Evolutionary conservation across 768 basidiomycete genomes (phyloP).

Genomic region (Amanita jacksonii): DNA sequence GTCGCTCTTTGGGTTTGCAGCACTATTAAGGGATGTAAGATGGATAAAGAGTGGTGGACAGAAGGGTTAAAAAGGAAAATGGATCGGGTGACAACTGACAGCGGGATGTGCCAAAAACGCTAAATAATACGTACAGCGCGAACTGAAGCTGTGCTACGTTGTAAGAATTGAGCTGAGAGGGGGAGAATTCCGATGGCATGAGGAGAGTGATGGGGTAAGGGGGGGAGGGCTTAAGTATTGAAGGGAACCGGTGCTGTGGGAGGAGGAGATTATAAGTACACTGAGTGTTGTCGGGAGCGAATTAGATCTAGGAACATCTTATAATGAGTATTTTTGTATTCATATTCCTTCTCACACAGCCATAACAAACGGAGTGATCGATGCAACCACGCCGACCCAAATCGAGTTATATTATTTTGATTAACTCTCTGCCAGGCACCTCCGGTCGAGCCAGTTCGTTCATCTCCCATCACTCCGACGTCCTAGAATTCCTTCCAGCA

Average conservation of each 20-base stretch:
- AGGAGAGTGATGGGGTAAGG: constrained; percentile 4
- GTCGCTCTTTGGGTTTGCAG: constrained; percentile 31
- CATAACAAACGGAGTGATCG: constrained; percentile 10
- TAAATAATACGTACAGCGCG: constrained; percentile 36
- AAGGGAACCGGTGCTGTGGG: constrained; percentile 6
- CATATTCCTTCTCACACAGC: constrained; percentile 7
- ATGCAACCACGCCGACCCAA: constrained; percentile 11
- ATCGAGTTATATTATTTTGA: constrained; percentile 17
- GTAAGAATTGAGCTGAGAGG: constrained; percentile 41
- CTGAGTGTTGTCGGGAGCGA: constrained; percentile 1
- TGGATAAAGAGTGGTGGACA: constrained; percentile 12
- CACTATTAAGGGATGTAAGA: constrained; percentile 12
- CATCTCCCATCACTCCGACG: constrained; percentile 22
- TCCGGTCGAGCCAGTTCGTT: constrained; percentile 8
- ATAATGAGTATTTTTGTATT: constrained; percentile 5
- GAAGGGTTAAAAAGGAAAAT: constrained; percentile 14
- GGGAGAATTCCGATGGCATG: constrained; percentile 16
- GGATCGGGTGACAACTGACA: constrained; percentile 21
- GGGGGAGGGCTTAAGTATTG: constrained; percentile 14
- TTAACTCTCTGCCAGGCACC: constrained; percentile 9
- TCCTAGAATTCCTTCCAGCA: constrained; percentile 50
- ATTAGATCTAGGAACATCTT: constrained; percentile 8
- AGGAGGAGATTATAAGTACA: neutral
- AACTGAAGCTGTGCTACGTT: constrained; percentile 57
- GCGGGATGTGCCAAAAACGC: constrained; percentile 15